phyloP scores from a whole-genome alignment of 163 green algal genomes.

The Coccomyxa subellipsoidea region DNA sequence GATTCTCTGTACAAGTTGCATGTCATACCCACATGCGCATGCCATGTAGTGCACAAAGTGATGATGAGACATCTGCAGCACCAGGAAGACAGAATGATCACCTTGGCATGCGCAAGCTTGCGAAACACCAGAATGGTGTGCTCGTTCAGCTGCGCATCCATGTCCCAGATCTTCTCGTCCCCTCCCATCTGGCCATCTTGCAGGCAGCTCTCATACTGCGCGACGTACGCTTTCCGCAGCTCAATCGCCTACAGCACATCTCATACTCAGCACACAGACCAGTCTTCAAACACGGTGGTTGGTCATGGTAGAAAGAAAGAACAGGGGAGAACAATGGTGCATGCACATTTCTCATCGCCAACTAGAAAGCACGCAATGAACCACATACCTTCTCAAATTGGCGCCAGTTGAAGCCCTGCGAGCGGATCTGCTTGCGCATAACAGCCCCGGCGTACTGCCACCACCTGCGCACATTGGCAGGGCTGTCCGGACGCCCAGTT shows the following conservation, averaged over 20 bases:
- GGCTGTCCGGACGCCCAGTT: conserved; percentile 31
- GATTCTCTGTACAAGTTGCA: too few species aligned
- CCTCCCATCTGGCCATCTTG: conserved; percentile 35
- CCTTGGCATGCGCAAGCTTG: conserved; percentile 57
- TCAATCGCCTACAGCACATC: conserved; percentile 18
- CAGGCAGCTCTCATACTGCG: conserved; percentile 63
- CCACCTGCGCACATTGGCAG: conserved; percentile 50
- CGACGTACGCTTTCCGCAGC: conserved; percentile 68
- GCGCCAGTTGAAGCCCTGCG: conserved; percentile 40
- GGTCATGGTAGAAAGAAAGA: too few species aligned
- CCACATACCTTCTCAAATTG: conserved; percentile 36
- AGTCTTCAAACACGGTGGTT: too few species aligned
- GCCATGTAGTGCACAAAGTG: too few species aligned
- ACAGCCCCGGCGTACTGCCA: conserved; percentile 74
- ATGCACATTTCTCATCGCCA: too few species aligned
- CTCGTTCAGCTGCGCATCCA: conserved; percentile 69
- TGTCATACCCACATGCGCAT: too few species aligned
- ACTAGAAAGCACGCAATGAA: too few species aligned
- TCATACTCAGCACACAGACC: too few species aligned
- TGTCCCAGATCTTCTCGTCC: conserved; percentile 37
- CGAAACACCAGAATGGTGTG: conserved; percentile 73
- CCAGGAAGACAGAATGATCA: background rate
- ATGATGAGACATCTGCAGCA: background rate
- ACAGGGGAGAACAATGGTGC: too few species aligned
- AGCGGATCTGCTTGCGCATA: conserved; percentile 37